Conservation (phyloP, 2,329 filamentous ascomycete genomes). For the Aspergillus sergii region DNA sequence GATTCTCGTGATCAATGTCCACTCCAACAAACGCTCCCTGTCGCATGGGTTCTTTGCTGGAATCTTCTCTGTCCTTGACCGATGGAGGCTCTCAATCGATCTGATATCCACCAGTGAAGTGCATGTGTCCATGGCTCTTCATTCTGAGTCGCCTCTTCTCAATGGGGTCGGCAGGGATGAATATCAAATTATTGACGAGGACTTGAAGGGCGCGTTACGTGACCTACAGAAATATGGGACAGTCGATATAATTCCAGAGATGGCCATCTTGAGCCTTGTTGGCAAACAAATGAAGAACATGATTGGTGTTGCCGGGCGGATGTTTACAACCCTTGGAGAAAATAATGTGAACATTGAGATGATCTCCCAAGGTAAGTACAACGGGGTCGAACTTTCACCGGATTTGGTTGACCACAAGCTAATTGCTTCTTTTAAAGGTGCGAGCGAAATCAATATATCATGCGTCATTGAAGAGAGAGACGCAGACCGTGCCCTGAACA, state of each 20-base stretch:
- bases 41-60: slow-evolving; percentile 95
- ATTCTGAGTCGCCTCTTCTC: slow-evolving; percentile 67
- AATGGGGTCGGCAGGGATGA: slow-evolving; percentile 52
- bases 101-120: slow-evolving; percentile 96
- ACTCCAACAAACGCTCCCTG: slow-evolving; percentile 94
- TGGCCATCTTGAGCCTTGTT: slow-evolving; percentile 94
- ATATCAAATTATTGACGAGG: slow-evolving; percentile 60
- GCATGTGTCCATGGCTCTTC: slow-evolving; percentile 95
- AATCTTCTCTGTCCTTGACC: slow-evolving; percentile 89
- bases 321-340: slow-evolving; percentile 93
- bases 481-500: slow-evolving; percentile 90
- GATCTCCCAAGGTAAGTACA: slow-evolving; percentile 88
- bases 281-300: slow-evolving; percentile 98
- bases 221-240: slow-evolving; percentile 81
- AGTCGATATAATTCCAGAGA: slow-evolving; percentile 84
- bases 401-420: slow-evolving; percentile 14
- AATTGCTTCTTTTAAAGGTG: slow-evolving; percentile 59
- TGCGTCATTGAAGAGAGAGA: slow-evolving; percentile 93
- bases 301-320: slow-evolving; percentile 86
- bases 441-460: slow-evolving; percentile 98
- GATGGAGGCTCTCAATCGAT: slow-evolving; percentile 85
- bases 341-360: slow-evolving; percentile 98
- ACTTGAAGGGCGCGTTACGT: slow-evolving; percentile 66
- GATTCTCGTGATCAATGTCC: slow-evolving; percentile 95
- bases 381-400: slow-evolving; percentile 4